Evolutionary conservation across 352 stramenopile species (phyloP), one percentile per base, ranked within the genome.

Genomic region (Globisporangium mamillatum): DNA sequence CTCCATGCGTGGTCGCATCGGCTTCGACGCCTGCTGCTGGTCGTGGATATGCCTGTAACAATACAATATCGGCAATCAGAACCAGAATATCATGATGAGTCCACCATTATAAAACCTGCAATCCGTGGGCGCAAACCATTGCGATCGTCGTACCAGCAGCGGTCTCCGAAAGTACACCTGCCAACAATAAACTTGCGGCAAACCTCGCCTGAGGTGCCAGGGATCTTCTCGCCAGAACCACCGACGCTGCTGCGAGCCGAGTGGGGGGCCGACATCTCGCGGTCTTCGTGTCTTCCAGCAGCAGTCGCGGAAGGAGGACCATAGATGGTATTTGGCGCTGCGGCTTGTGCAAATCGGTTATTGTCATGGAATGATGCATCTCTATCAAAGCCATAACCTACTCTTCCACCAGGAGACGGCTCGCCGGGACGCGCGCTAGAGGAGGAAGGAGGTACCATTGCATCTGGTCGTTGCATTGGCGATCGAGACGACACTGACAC

Each of bases 181-280:
- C 83, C 84, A 12, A 71, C 66, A 56, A 90, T 44, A 67, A 90
- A 95, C 36, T 93, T 91, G 65, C 85, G 86, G 62, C 88, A 95
- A 8, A 95, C 41, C 72, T 94, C 76, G 44, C 81, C 74, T 20
- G 81, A 85, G 27, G 72, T 79, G 3, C 75, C 70, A 25, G 75
- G 73, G 2, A 76, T 68, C 50, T 83, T 80, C 44, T 86, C 74
- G 38, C 18, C 24, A 27, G 16, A 41, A 10, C 18, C 44, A 25
- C 32, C 58, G n/a, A 9, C 20, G 18, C 24, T 65, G 52, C 29
- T 64, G 36, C 36, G 55, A 29, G 14, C 18, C 20, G 48, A 76
- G 77, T 52, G 72, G 58, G 60, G 71, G 62, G 32, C 32, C 48
- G 58, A 29, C 63, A 48, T 63, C 41, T 55, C 29, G 52, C 52